Conservation (phyloP, 75 land plant species). For the Larix kaempferi region DNA sequence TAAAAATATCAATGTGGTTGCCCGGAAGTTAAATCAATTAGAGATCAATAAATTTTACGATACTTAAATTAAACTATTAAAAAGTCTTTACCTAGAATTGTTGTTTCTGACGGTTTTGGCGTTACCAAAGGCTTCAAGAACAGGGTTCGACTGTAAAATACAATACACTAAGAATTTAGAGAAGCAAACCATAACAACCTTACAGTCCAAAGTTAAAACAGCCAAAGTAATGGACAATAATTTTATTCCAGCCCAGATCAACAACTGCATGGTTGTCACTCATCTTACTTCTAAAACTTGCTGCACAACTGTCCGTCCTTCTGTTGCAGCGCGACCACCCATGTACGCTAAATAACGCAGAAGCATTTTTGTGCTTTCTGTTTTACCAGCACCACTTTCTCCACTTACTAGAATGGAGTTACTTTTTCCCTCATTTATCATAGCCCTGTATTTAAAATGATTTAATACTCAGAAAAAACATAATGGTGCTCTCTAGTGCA, state of each 20-base stretch:
- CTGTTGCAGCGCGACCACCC: conserved; percentile 78
- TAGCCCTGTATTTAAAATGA: conserved; percentile 51
- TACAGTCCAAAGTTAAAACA: neutral
- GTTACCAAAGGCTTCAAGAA: conserved; percentile 93
- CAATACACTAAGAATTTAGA: neutral
- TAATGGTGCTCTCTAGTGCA: neutral
- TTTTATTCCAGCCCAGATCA: neutral
- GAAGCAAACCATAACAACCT: neutral
- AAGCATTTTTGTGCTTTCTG: conserved; percentile 83
- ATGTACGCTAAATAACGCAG: conserved; percentile 91
- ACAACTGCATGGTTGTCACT: neutral
- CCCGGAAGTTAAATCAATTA: neutral
- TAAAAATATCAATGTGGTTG: neutral
- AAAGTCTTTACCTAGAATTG: conserved; percentile 70
- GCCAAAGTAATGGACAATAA: neutral
- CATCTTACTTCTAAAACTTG: conserved; percentile 88
- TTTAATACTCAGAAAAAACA: neutral
- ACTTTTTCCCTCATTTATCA: conserved; percentile 86
- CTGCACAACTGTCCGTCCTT: conserved; percentile 90
- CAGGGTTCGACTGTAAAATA: conserved; percentile 82
- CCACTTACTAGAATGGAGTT: conserved; percentile 85
- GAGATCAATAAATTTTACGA: neutral
- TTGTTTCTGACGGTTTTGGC: conserved; percentile 77
- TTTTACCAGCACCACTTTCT: conserved; percentile 84
- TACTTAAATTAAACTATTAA: neutral